phyloP scores from a whole-genome alignment of 2,329 filamentous ascomycete species.

The Venturia nashicola region DNA sequence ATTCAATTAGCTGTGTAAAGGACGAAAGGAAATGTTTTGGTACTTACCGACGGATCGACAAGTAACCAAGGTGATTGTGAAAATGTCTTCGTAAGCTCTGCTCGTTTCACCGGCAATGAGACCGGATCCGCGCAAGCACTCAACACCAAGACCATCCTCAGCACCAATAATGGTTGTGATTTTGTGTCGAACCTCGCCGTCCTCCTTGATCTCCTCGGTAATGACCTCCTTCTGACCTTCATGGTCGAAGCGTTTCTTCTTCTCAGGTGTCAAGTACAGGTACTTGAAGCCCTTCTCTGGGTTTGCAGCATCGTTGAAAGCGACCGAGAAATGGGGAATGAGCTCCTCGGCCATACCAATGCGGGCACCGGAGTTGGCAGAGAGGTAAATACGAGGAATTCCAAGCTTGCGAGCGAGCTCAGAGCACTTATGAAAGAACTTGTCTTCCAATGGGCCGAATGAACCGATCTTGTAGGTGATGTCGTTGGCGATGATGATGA shows the following conservation, averaged over 20 bases:
- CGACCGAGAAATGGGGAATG: constrained; percentile 92
- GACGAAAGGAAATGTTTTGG: neutral
- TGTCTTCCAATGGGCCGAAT: constrained; percentile 91
- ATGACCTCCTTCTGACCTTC: constrained; percentile 64
- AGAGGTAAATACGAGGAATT: constrained; percentile 93
- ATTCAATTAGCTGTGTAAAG: constrained; percentile 20
- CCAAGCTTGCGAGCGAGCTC: constrained; percentile 88
- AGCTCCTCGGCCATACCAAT: constrained; percentile 94
- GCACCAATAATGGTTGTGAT: constrained; percentile 87
- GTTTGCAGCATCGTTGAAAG: constrained; percentile 76
- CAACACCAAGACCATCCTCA: constrained; percentile 93
- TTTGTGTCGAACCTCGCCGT: constrained; percentile 84
- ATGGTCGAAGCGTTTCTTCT: constrained; percentile 78
- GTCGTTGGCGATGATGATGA: constrained; percentile 96
- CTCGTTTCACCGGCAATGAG: constrained; percentile 96
- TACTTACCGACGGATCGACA: constrained; percentile 81
- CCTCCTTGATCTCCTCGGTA: constrained; percentile 75
- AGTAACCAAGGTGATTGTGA: constrained; percentile 93
- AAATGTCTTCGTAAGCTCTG: constrained; percentile 95
- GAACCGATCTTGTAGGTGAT: constrained; percentile 99
- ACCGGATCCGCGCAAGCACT: constrained; percentile 93
- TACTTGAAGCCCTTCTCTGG: constrained; percentile 93
- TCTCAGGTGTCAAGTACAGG: constrained; percentile 78
- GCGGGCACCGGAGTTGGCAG: constrained; percentile 96
- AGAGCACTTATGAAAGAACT: constrained; percentile 98